phyloP scores from a whole-genome alignment of 2,329 filamentous ascomycete species.

The Polychaeton citri region DNA sequence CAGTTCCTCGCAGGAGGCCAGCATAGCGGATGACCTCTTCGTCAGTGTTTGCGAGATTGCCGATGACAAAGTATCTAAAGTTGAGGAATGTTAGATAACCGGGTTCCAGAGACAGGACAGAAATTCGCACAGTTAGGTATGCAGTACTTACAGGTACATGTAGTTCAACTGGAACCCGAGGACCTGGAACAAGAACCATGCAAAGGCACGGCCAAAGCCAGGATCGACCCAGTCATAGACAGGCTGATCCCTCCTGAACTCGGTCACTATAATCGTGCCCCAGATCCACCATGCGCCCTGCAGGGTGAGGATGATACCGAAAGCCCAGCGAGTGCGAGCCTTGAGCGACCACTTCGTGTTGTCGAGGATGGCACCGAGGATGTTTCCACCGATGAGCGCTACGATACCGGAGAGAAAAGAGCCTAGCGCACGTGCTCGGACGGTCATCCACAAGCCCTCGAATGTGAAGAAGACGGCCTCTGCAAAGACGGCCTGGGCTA shows the following conservation, averaged over 20 bases:
- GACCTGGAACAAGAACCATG: slow-evolving; percentile 53
- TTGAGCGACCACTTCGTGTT: slow-evolving; percentile 41
- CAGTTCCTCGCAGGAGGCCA: slow-evolving; percentile 53
- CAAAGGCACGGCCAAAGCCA: slow-evolving; percentile 55
- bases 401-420: slow-evolving; percentile 58
- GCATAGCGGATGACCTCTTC: slow-evolving; percentile 55
- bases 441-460: slow-evolving; percentile 50
- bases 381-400: slow-evolving; percentile 51
- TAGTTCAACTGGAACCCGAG: slow-evolving; percentile 62
- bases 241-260: slow-evolving; percentile 43
- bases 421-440: slow-evolving; percentile 54
- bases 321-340: slow-evolving; percentile 40
- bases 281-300: slow-evolving; percentile 63
- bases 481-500: slow-evolving; percentile 56
- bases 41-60: slow-evolving; percentile 48
- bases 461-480: slow-evolving; percentile 62
- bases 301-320: slow-evolving; percentile 39
- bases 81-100: neutral
- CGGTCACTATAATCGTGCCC: slow-evolving; percentile 51
- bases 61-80: slow-evolving; percentile 53
- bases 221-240: slow-evolving; percentile 51
- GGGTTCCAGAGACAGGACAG: too few relatives aligned
- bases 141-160: slow-evolving; percentile 45
- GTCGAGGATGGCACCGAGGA: slow-evolving; percentile 54
- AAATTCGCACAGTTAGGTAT: neutral